Evolutionary conservation across 192 early-diverging fungal species (phyloP).

Genomic region (Backusella westeae): DNA sequence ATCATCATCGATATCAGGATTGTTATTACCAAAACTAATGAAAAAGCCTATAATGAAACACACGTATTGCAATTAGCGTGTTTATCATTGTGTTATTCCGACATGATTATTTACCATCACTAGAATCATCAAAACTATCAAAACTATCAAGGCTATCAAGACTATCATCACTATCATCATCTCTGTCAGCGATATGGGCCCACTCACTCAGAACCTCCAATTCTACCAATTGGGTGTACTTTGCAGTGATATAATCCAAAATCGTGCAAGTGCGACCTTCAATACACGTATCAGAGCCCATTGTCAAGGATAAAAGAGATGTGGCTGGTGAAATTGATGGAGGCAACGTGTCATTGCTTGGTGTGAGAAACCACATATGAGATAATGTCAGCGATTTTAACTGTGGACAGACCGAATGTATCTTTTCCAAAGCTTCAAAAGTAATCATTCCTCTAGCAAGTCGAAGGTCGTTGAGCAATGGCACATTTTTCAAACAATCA

Average conservation of each 20-base stretch:
- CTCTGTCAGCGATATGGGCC: neutral
- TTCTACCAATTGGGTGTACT: neutral
- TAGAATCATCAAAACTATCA: too few relatives aligned
- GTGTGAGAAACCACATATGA: neutral
- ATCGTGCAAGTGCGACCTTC: neutral
- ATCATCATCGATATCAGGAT: too few relatives aligned
- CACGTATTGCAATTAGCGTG: too few relatives aligned
- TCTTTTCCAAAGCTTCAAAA: neutral
- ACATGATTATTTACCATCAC: too few relatives aligned
- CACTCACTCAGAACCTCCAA: neutral
- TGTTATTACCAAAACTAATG: too few relatives aligned
- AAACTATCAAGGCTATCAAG: too few relatives aligned
- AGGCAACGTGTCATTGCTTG: neutral
- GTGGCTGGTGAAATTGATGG: neutral
- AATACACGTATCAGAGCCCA: neutral
- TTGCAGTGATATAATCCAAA: neutral
- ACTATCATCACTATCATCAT: too few relatives aligned
- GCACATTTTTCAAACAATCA: too few relatives aligned
- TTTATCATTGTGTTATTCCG: too few relatives aligned
- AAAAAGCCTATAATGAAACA: too few relatives aligned
- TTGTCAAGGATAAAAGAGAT: neutral
- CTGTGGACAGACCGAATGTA: neutral
- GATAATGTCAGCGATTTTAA: neutral
- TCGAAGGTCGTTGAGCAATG: too few relatives aligned
- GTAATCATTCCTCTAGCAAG: too few relatives aligned